A percentile compares a stretch with the other conserved stretches of the same genome.
Evolutionary conservation across 345 rosid genomes (phyloP).

Genomic region (Bretschneidera sinensis): DNA sequence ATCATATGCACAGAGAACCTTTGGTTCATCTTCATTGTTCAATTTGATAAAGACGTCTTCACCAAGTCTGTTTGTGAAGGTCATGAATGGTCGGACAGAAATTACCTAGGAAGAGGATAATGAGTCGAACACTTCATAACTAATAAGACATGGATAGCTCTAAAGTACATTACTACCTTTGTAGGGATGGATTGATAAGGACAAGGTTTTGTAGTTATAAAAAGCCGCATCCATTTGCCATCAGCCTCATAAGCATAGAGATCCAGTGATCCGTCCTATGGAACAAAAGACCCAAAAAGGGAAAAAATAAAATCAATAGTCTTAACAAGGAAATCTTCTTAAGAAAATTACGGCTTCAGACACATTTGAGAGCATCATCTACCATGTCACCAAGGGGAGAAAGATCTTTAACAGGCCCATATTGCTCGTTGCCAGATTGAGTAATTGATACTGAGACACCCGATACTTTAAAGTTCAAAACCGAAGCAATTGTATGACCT

Average conservation of each 20-base stretch:
- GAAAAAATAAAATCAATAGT: conserved; percentile 10
- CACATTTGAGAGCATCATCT: conserved; percentile 12
- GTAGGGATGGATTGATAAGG: conserved; percentile 83
- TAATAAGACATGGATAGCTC: conserved; percentile 1
- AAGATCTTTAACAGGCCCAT: conserved; percentile 81
- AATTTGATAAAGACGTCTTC: conserved; percentile 63
- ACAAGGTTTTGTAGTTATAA: conserved; percentile 76
- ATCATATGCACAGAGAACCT: conserved; percentile 74
- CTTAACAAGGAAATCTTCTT: conserved; percentile 1
- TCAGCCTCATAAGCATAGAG: conserved; percentile 64
- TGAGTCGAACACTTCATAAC: conserved; percentile 10
- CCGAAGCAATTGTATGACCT: conserved; percentile 89
- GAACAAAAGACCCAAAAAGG: conserved; percentile 12
- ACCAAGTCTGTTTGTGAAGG: conserved; percentile 91
- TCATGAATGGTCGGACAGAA: conserved; percentile 86
- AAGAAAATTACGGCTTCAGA: no score
- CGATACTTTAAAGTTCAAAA: conserved; percentile 65
- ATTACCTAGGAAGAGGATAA: conserved; percentile 48
- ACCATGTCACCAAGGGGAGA: conserved; percentile 95
- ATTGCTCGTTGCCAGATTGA: conserved; percentile 41
- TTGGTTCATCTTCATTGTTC: conserved; percentile 72
- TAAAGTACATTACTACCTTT: conserved; percentile 47
- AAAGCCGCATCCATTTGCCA: conserved; percentile 76
- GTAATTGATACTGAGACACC: conserved; percentile 69
- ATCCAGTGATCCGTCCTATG: conserved; percentile 91